Evolutionary conservation across 345 rosid species (phyloP).

Genomic region (Rhodamnia rubescens): DNA sequence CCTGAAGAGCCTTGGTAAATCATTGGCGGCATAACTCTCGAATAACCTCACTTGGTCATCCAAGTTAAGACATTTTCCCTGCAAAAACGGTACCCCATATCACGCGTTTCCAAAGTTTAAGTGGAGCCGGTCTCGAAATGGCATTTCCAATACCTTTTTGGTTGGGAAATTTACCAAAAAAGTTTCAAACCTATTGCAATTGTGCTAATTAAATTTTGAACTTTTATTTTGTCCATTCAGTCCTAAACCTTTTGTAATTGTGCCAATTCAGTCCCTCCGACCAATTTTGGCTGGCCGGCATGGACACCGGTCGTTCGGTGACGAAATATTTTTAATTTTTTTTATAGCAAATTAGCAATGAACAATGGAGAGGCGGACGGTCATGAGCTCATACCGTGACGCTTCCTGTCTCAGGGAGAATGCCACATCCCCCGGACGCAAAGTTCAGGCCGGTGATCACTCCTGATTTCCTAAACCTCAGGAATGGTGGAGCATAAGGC

Average conservation of each 20-base stretch:
- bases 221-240: too few species aligned
- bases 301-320: too few species aligned
- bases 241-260: too few species aligned
- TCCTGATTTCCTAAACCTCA: not conserved
- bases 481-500: constrained; percentile 30
- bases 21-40: not conserved
- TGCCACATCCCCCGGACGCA: constrained; percentile 43
- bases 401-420: constrained; percentile 32
- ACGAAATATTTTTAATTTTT: too few species aligned
- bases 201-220: too few species aligned
- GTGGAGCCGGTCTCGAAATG: not conserved
- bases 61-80: constrained; percentile 38
- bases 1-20: constrained; percentile 4
- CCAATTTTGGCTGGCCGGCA: too few species aligned
- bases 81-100: not conserved
- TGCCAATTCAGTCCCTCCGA: too few species aligned
- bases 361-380: not conserved
- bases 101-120: not conserved
- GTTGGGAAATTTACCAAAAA: too few species aligned
- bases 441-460: constrained; percentile 29
- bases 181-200: too few species aligned
- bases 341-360: not conserved
- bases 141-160: not conserved
- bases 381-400: constrained; percentile 1
- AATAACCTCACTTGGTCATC: constrained; percentile 27